These are phyloP conservation scores for Claviceps citrina DNA, from an alignment of 2,329 filamentous ascomycete genomes.

Conservation along the genomic window DNA sequence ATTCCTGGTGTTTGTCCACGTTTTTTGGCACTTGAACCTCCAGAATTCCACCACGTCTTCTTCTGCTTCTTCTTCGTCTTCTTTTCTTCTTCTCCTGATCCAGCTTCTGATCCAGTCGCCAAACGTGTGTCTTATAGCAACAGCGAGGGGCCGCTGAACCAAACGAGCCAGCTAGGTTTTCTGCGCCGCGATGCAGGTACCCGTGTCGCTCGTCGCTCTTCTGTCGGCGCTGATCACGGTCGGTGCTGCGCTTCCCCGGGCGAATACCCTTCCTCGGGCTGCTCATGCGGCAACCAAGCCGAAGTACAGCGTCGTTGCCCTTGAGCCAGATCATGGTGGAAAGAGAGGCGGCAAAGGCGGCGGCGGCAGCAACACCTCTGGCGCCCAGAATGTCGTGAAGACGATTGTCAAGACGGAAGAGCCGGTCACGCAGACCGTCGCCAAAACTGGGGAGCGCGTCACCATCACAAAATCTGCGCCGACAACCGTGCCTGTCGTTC, in stretches of 20 bases:
- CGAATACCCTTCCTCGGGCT: slow-evolving; percentile 12
- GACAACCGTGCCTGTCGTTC: slow-evolving; percentile 15
- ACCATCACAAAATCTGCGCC: slow-evolving; percentile 8
- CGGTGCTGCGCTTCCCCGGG: slow-evolving; percentile 16
- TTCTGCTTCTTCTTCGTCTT: neutral
- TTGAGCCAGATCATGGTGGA: too few species aligned
- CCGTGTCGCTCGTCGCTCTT: slow-evolving; percentile 15
- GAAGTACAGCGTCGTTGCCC: slow-evolving; percentile 24
- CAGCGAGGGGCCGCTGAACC: neutral
- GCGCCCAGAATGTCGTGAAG: slow-evolving; percentile 13
- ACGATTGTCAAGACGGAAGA: slow-evolving; percentile 16
- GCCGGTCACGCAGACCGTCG: slow-evolving; percentile 13
- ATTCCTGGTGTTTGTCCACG: neutral
- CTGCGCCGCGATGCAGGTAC: slow-evolving; percentile 17
- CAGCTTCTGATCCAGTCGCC: too few species aligned
- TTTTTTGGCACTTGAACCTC: neutral
- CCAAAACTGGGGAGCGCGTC: slow-evolving; percentile 9
- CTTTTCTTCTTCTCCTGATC: too few species aligned
- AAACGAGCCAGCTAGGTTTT: neutral
- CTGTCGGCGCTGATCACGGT: slow-evolving; percentile 15
- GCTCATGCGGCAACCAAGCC: slow-evolving; percentile 12
- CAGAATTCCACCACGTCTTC: neutral
- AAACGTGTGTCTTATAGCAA: too few species aligned
- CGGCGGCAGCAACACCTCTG: neutral
- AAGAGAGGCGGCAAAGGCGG: slow-evolving; percentile 12